Conservation (phyloP, 2,329 filamentous ascomycete species). For the Pseudogymnoascus sp. region DNA sequence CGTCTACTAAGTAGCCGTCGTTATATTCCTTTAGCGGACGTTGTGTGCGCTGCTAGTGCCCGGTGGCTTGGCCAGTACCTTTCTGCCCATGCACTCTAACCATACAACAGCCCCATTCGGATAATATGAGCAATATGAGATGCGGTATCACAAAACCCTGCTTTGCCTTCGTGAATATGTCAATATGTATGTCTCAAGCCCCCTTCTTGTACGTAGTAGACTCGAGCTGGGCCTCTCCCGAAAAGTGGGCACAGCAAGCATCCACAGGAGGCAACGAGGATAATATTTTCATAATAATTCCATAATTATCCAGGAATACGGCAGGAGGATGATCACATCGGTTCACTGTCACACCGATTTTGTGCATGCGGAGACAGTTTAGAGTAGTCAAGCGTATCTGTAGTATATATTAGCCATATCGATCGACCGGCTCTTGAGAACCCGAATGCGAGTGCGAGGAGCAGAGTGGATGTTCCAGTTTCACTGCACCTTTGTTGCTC, state of each 20-base stretch:
- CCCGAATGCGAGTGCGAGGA: slow-evolving; percentile 1
- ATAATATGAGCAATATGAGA: background rate
- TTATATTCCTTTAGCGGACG: background rate
- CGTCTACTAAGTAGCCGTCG: background rate
- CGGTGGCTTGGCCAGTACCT: background rate
- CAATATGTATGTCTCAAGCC: background rate
- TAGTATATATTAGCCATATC: background rate
- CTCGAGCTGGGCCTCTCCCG: background rate
- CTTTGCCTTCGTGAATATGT: background rate
- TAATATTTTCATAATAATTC: background rate
- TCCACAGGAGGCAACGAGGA: background rate
- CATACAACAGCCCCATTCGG: background rate
- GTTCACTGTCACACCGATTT: background rate
- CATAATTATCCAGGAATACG: background rate
- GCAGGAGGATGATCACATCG: background rate
- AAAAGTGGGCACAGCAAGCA: background rate
- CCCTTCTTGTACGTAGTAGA: background rate
- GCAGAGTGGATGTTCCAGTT: background rate
- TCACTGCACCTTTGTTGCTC: background rate
- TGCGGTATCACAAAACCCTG: background rate
- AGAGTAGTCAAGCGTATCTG: background rate
- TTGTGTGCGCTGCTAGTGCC: background rate
- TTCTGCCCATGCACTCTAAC: background rate
- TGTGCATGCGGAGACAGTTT: background rate
- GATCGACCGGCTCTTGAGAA: background rate